A percentile compares a stretch with the other conserved stretches of the same genome.
Conservation (phyloP, 306 rosid genomes). For the Cotoneaster glaucophyllus region DNA sequence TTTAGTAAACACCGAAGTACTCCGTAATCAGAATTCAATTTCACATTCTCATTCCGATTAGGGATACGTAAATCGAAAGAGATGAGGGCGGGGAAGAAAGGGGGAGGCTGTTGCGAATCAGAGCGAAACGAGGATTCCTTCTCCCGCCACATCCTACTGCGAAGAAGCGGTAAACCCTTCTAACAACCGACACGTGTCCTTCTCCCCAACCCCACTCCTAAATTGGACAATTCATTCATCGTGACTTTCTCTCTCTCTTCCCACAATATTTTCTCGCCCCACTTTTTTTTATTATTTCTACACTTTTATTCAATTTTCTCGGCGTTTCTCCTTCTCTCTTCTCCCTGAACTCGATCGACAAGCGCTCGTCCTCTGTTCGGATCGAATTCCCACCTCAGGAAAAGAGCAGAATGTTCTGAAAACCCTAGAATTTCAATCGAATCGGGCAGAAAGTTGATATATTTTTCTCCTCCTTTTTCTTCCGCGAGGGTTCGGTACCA, state of each 20-base stretch:
- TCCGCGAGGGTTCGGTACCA: conserved; percentile 32
- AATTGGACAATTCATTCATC: conserved; percentile 42
- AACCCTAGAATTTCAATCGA: background rate
- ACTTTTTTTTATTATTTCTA: background rate
- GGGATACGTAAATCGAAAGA: too few relatives aligned
- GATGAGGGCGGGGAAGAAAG: background rate
- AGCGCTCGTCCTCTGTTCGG: conserved; percentile 36
- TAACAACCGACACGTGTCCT: conserved; percentile 44
- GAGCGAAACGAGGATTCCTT: conserved; percentile 15
- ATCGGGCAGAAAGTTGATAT: background rate
- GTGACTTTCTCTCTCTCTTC: background rate
- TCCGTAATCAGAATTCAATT: too few relatives aligned
- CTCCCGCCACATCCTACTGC: conserved; percentile 54
- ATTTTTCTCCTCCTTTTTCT: background rate
- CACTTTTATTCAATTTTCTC: background rate
- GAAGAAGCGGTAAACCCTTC: conserved; percentile 17
- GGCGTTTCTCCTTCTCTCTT: conserved; percentile 8
- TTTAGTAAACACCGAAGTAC: too few relatives aligned
- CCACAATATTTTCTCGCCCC: background rate
- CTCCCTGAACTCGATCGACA: conserved; percentile 58
- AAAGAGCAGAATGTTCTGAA: background rate
- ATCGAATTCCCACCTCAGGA: conserved; percentile 39
- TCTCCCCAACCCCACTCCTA: conserved; percentile 4
- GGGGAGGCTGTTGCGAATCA: background rate
- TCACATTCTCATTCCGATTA: too few relatives aligned